Base-by-base conservation (phyloP, 306 rosid genomes). In the Boehmeria nivea region DNA sequence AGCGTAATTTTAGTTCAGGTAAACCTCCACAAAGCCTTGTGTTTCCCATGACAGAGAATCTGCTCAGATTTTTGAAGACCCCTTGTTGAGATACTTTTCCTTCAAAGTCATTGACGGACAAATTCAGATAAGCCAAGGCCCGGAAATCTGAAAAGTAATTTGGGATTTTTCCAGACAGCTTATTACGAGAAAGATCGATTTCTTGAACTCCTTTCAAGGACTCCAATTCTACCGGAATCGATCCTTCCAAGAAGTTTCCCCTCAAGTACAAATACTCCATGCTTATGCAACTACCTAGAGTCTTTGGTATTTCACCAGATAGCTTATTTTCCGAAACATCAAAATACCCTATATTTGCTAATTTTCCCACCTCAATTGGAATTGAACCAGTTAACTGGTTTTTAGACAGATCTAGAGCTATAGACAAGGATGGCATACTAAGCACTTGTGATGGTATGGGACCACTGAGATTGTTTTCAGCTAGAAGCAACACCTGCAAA, bases 111-210 rank as follows among this genome's bases (percentile, higher is more conserved):
- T 63, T 50, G 1, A 7, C 7, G 0, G 40, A 3, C 4, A 63
- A 16, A 11, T 23, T 21, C 14, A 59, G 15, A 15, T 12, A 14
- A 18, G 19, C 13, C 40, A 25, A 45, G 10, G 15, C n/a, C 49
- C 14, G 49, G 14, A 68, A 44, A 1, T 12, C 22, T 27, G 12
- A 38, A 25, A 73, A 51, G 31, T 16, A 51, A 0, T 24, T 0
- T 12, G 78, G 78, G 40, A 67, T 63, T 27, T 4, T 0, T 0
- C 74, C 66, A 1, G 60, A 22, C 26, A 73, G 38, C 13, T 57
- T 50, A 59, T 73, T 73, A 21, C 25, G 19, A 12, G 78, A 74
- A 25, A 69, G 45, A 34, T 74, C 68, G 3, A 68, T n/a, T 2
- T 36, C 26, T 17, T 44, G 46, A 0, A 70, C 15, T 2, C 67